Base-by-base conservation (phyloP, 2,329 filamentous ascomycete genomes). In the Xylariaceae sp. region DNA sequence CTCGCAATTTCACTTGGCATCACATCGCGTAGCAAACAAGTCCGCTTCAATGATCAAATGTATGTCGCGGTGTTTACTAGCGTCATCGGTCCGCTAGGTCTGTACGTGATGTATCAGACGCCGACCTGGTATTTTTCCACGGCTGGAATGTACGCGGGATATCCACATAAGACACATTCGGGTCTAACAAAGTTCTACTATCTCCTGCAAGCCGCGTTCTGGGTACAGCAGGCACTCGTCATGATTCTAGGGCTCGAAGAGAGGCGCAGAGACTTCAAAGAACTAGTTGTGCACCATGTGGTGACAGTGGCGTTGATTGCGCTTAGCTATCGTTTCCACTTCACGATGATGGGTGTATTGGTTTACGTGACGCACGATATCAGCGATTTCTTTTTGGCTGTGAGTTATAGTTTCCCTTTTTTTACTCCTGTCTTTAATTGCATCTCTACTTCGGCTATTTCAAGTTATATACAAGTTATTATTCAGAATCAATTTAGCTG, bases 41-140 rank as follows among this genome's bases (percentile, higher is more conserved):
- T 79, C 7, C 81, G 88, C 4, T 91, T 91, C 75, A 87, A 89
- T 83, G 88, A 91, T 68, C 88, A 91, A 70, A 81, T 82, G 58
- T 91, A 91, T 71, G 89, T 87, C 0, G 87, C 85, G 0, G 75
- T 89, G 8, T 91, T 91, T 73, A 89, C 89, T 67, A 79, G 70
- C 1, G 67, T 89, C 32, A 82, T 87, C 35, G 87, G 86, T 0
- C 86, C 86, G 0, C 82, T 82, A 49, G 88, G 88, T 6, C 57
- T 91, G 50, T 90, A 83, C 62, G 83, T 90, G 51, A 91, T 91
- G 87, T 81, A 77, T 46, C 77, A 79, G 53, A 86, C 86, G 26
- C 81, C 86, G 2, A 81, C 89, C 24, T 91, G 87, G 87, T 91
- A 89, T 67, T 91, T 91, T 76, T 85, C 87, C 67, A 88, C 85